Percentiles rank a stretch among this genome's conserved stretches.
phyloP scores from a whole-genome alignment of 768 basidiomycete species.

The Rhodocollybia butyracea region DNA sequence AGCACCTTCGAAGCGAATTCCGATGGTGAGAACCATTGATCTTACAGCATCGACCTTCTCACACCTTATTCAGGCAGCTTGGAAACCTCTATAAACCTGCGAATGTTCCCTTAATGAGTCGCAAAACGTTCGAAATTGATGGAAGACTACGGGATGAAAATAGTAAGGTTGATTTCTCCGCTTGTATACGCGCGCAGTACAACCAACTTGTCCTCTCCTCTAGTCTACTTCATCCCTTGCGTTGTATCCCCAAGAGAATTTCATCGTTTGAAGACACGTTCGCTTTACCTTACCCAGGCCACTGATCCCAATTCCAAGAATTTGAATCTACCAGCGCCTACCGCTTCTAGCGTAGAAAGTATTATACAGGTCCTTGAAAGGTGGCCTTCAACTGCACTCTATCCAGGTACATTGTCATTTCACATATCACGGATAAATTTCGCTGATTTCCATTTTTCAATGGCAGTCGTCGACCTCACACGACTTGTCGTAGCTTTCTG shows the following conservation, averaged over 20 bases:
- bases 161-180: slow-evolving; percentile 43
- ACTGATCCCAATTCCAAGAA: slow-evolving; percentile 32
- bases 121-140: slow-evolving; percentile 75
- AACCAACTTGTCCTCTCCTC: no score
- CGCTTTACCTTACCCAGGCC: slow-evolving; percentile 48
- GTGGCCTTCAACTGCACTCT: slow-evolving; percentile 72
- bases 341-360: slow-evolving; percentile 52
- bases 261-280: slow-evolving; percentile 60
- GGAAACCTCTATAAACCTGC: slow-evolving; percentile 85
- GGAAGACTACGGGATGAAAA: slow-evolving; percentile 63
- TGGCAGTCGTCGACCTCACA: slow-evolving; percentile 88
- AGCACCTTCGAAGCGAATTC: slow-evolving; percentile 32
- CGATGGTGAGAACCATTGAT: slow-evolving; percentile 37
- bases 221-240: slow-evolving; percentile 73
- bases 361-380: slow-evolving; percentile 63
- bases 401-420: slow-evolving; percentile 51
- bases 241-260: slow-evolving; percentile 64
- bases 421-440: not conserved
- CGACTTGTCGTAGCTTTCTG: slow-evolving; percentile 71
- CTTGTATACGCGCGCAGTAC: no score
- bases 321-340: slow-evolving; percentile 20
- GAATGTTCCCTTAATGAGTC: slow-evolving; percentile 71
- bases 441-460: not conserved
- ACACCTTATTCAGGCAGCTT: slow-evolving; percentile 42
- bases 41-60: not conserved